Percentiles rank a stretch among this genome's conserved stretches.
Conservation (phyloP, 352 stramenopile genomes). For the Phytophthora sp. region DNA sequence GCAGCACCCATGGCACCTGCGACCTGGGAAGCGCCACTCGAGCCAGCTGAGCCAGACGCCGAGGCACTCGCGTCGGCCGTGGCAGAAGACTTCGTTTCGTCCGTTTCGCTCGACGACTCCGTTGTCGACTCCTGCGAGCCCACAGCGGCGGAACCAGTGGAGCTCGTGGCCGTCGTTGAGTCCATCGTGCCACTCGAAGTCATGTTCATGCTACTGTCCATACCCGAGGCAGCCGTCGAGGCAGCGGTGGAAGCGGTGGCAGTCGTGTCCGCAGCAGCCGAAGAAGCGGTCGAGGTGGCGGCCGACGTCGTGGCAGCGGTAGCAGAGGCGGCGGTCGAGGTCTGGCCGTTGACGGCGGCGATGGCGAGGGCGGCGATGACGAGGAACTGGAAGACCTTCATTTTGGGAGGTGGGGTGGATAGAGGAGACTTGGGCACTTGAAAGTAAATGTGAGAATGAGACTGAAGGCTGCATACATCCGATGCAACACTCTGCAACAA, state of each 20-base stretch:
- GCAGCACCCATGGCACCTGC: conserved; percentile 20
- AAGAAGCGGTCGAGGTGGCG: conserved; percentile 3
- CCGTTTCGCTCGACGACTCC: conserved; percentile 1
- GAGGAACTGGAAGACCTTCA: conserved; percentile 42
- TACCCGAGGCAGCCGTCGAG: conserved; percentile 8
- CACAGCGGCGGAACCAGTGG: conserved; percentile 2
- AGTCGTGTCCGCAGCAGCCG: conserved; percentile 5
- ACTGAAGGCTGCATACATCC: not conserved
- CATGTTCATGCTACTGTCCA: conserved; percentile 7
- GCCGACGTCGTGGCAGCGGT: conserved; percentile 9
- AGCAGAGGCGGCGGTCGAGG: conserved; percentile 9
- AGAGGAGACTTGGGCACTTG: conserved; percentile 24
- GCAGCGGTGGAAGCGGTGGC: not conserved
- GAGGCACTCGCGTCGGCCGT: conserved; percentile 4
- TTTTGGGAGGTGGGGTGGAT: conserved; percentile 5
- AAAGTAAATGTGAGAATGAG: conserved; percentile 29
- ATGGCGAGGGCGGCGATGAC: conserved; percentile 33
- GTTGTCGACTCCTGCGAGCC: conserved; percentile 7
- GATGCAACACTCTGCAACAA: too few species aligned
- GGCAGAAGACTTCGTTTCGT: not conserved
- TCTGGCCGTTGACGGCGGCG: conserved; percentile 29
- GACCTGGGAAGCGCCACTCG: conserved; percentile 18
- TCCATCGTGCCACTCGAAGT: conserved; percentile 3
- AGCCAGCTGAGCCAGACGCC: too few species aligned
- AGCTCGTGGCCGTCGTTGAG: conserved; percentile 1